phyloP scores from a whole-genome alignment of 2,329 filamentous ascomycete genomes.

The Fusarium denticulatum region DNA sequence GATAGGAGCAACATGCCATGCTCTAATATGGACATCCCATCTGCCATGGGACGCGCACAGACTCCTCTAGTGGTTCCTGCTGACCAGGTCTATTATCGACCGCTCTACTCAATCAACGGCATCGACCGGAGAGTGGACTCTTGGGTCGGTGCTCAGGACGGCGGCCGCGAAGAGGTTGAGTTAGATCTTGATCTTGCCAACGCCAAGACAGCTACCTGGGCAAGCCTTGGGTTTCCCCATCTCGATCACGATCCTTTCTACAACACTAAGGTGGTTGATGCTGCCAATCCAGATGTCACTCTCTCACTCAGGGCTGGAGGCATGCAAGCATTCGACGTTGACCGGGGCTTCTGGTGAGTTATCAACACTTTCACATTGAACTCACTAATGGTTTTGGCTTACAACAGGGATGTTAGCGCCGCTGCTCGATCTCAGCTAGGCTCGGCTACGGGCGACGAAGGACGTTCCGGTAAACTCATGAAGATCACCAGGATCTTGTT shows the following conservation, averaged over 20 bases:
- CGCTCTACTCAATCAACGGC: neutral
- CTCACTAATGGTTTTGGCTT: rapidly evolving
- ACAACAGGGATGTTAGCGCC: neutral
- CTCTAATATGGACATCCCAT: neutral
- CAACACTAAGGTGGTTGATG: neutral
- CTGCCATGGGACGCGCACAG: neutral
- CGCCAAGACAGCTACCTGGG: neutral
- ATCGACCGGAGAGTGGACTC: neutral
- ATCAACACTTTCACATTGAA: neutral
- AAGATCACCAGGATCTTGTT: neutral
- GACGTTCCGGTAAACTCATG: neutral
- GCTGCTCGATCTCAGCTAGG: neutral
- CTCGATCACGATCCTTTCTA: neutral
- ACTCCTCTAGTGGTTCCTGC: neutral
- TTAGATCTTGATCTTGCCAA: neutral
- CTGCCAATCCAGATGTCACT: rapidly evolving
- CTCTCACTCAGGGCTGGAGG: neutral
- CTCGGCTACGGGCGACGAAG: neutral
- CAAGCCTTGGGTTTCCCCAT: neutral
- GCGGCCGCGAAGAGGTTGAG: neutral
- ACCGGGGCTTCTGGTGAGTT: neutral
- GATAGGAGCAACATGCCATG: neutral
- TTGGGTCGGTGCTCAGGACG: rapidly evolving
- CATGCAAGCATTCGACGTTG: neutral
- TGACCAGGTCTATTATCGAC: neutral